Evolutionary conservation across 176 grass and related monocot species (phyloP), one percentile per base, ranked within the genome.

Genomic region (Oryza longistaminata): DNA sequence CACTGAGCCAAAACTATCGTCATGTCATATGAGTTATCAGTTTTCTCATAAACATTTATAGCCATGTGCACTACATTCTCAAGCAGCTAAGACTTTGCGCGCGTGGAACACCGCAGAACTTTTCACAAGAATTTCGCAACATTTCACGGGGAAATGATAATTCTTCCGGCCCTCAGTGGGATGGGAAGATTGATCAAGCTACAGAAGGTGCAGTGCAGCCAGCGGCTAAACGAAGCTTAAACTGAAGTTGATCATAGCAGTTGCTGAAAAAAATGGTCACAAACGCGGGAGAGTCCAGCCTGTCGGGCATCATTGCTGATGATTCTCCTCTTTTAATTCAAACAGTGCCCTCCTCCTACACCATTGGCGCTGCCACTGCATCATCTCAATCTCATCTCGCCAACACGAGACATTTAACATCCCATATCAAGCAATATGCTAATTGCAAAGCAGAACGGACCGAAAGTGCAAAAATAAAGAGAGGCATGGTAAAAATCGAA

Each of bases 241-340:
- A 58, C 53, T 58, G 53, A 58, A n/a, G 16, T 55, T 8, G 53
- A n/a, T 58, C 58, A 62, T 7, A 62, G 6, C n/a, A 13, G 21
- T 62, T 24, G 6, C 55, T 22, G 55, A 61, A 61, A 31, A 61
- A 61, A 61, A 22, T 7, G 19, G 5, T 22, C 58, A 19, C 26
- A 3, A 66, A 74, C 11, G 45, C 58, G n/a, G 49, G 49, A 2
- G 19, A 35, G 9, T 58, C 73, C 73, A 58, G 29, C 16, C 73
- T 58, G 73, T 58, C 15, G 21, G 27, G 73, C 27, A 76, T 76
- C 73, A 35, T 58, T 37, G 73, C 73, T 58, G 49, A 53, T 60
- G 73, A 53, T 76, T 76, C 73, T 35, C 35, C 11, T 76, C 73
- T 21, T 58, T 58, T 35, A 76, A 76, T 60, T 61, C 74, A 53